Conservation (phyloP, 306 rosid species). For the Vigna reflexopilosa region DNA sequence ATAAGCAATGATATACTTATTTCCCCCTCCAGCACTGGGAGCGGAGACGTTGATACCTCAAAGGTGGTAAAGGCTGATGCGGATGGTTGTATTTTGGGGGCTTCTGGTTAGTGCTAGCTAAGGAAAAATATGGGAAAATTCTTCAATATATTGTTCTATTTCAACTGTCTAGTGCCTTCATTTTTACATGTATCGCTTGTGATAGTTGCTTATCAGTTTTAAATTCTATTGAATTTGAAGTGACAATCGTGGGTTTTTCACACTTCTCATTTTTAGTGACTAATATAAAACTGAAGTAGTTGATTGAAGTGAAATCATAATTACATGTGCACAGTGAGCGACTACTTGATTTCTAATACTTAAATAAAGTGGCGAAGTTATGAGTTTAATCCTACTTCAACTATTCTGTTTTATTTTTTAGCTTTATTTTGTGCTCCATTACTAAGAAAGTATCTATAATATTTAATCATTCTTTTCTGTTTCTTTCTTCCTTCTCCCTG, state of each 20-base stretch:
- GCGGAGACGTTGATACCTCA: constrained; percentile 94
- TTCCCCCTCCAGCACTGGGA: constrained; percentile 70
- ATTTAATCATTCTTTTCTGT: constrained; percentile 2
- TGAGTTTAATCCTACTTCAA: constrained; percentile 10
- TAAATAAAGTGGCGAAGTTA: constrained; percentile 12
- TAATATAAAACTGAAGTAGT: background rate
- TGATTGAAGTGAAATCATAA: constrained; percentile 30
- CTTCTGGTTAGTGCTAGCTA: constrained; percentile 70
- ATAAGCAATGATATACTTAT: constrained; percentile 35
- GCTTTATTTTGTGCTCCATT: background rate
- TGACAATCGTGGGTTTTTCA: constrained; percentile 32
- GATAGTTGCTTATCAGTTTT: constrained; percentile 38
- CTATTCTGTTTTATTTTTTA: constrained; percentile 13
- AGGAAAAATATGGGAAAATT: constrained; percentile 10
- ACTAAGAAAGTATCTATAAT: constrained; percentile 31
- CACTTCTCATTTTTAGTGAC: background rate
- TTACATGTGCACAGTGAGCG: background rate
- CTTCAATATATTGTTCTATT: background rate
- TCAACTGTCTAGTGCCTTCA: constrained; percentile 24
- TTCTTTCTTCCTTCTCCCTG: constrained; percentile 26
- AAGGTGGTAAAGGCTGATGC: constrained; percentile 87
- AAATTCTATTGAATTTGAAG: constrained; percentile 31
- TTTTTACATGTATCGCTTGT: constrained; percentile 32
- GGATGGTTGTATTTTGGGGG: constrained; percentile 77
- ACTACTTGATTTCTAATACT: constrained; percentile 36